Conservation (phyloP, 2,329 filamentous ascomycete genomes). For the Aaosphaeria arxii region DNA sequence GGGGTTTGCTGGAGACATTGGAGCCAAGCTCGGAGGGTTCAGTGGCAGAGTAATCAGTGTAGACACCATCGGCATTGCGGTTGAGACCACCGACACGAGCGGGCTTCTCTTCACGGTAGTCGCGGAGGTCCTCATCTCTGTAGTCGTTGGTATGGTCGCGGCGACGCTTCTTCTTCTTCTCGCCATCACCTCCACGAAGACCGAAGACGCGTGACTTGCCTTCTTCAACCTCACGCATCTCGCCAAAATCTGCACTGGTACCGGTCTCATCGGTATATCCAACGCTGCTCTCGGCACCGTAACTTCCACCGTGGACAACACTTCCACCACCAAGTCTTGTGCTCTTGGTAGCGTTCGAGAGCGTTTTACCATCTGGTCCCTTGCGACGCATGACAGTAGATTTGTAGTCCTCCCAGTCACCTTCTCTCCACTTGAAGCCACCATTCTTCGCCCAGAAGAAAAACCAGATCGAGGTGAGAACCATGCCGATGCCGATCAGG, state of each 20-base stretch:
- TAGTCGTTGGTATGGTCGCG: slow-evolving; percentile 53
- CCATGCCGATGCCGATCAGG: slow-evolving; percentile 73
- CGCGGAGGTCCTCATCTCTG: slow-evolving; percentile 63
- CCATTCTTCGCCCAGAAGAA: slow-evolving; percentile 96
- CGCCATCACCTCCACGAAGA: slow-evolving; percentile 43
- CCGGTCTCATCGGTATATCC: slow-evolving; percentile 47
- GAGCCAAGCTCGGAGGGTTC: slow-evolving; percentile 58
- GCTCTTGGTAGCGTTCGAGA: slow-evolving; percentile 76
- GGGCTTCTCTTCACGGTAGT: slow-evolving; percentile 82
- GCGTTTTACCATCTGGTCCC: slow-evolving; percentile 82
- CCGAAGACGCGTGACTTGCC: slow-evolving; percentile 41
- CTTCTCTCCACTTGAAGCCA: slow-evolving; percentile 79
- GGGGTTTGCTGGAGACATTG: slow-evolving; percentile 40
- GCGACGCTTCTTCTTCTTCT: slow-evolving; percentile 51
- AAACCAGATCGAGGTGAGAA: slow-evolving; percentile 83
- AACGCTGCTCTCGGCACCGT: slow-evolving; percentile 33
- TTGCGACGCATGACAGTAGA: slow-evolving; percentile 85
- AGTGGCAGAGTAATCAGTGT: slow-evolving; percentile 75
- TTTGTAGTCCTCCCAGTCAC: slow-evolving; percentile 99
- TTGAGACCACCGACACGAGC: slow-evolving; percentile 90
- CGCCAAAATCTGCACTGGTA: slow-evolving; percentile 42
- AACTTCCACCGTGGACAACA: slow-evolving; percentile 65
- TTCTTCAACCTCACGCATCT: slow-evolving; percentile 40
- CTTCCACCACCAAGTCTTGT: slow-evolving; percentile 87
- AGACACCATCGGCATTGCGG: slow-evolving; percentile 71